A percentile compares a stretch with the other conserved stretches of the same genome.
These are phyloP conservation scores for Lecanicillium sp. DNA, from an alignment of 2,329 filamentous ascomycete genomes.

Conservation along the genomic window DNA sequence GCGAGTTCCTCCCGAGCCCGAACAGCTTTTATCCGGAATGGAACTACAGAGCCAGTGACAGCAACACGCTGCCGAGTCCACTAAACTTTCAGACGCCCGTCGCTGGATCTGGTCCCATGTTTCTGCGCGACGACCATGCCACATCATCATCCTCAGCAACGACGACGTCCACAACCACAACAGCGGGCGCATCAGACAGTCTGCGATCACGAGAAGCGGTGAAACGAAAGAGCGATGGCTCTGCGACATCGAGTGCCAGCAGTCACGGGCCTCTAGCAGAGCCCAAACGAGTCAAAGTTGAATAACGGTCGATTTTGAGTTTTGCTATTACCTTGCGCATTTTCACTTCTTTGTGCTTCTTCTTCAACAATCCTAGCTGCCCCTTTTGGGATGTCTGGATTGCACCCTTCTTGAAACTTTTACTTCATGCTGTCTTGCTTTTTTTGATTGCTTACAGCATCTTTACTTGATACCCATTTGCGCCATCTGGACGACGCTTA, in stretches of 20 bases:
- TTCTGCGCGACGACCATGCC: conserved; percentile 50
- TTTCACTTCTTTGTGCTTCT: background rate
- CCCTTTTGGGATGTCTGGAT: background rate
- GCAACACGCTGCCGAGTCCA: conserved; percentile 85
- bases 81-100: conserved; percentile 86
- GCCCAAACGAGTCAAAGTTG: conserved; percentile 14
- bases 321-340: background rate
- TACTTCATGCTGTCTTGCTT: background rate
- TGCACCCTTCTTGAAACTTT: background rate
- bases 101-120: conserved; percentile 55
- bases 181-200: conserved; percentile 1
- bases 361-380: background rate
- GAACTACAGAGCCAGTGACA: conserved; percentile 67
- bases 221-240: conserved; percentile 14
- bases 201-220: conserved; percentile 5
- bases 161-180: background rate
- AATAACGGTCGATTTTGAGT: conserved; percentile 5
- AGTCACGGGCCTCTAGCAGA: background rate
- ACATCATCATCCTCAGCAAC: conserved; percentile 1
- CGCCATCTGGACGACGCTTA: conserved; percentile 6
- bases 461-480: conserved; percentile 12
- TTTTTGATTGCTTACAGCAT: background rate
- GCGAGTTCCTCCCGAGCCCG: conserved; percentile 82
- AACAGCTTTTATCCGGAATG: conserved; percentile 91
- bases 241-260: background rate